Evolutionary conservation across 2,329 filamentous ascomycete species (phyloP).

Genomic region (Clonostachys sp.): DNA sequence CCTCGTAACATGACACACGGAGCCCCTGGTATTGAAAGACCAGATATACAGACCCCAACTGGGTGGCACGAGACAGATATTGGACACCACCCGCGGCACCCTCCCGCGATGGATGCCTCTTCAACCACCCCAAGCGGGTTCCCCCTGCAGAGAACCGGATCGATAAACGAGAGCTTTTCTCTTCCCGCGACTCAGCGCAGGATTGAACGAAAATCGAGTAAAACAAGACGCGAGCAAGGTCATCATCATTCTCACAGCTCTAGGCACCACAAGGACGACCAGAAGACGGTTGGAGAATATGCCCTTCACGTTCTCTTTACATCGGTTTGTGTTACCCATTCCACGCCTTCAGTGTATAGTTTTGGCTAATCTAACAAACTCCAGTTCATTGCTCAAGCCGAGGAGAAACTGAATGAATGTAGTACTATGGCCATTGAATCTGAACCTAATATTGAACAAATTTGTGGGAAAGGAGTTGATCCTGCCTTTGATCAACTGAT

Average conservation of each 20-base stretch:
- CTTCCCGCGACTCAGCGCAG: conserved; percentile 44
- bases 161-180: conserved; percentile 37
- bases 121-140: conserved; percentile 11
- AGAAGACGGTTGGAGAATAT: conserved; percentile 96
- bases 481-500: conserved; percentile 91
- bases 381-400: conserved; percentile 90
- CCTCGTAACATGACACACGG: conserved; percentile 77
- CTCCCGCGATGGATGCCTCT: conserved; percentile 41
- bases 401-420: conserved; percentile 89
- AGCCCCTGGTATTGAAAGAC: conserved; percentile 49
- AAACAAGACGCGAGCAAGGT: conserved; percentile 64
- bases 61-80: conserved; percentile 39
- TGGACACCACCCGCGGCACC: conserved; percentile 31
- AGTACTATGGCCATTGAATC: conserved; percentile 74
- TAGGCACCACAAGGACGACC: conserved; percentile 65
- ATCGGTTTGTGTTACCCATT: conserved; percentile 50
- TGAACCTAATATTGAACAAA: conserved; percentile 79
- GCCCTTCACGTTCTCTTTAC: conserved; percentile 95
- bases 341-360: neutral
- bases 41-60: conserved; percentile 41
- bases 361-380: conserved; percentile 6
- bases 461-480: conserved; percentile 88
- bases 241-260: conserved; percentile 76
- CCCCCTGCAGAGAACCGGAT: conserved; percentile 39
- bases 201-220: conserved; percentile 60